Percentiles rank a stretch among this genome's conserved stretches.
Evolutionary conservation across 257 asterid genomes (phyloP).

Genomic region (Primulina huaijiensis): DNA sequence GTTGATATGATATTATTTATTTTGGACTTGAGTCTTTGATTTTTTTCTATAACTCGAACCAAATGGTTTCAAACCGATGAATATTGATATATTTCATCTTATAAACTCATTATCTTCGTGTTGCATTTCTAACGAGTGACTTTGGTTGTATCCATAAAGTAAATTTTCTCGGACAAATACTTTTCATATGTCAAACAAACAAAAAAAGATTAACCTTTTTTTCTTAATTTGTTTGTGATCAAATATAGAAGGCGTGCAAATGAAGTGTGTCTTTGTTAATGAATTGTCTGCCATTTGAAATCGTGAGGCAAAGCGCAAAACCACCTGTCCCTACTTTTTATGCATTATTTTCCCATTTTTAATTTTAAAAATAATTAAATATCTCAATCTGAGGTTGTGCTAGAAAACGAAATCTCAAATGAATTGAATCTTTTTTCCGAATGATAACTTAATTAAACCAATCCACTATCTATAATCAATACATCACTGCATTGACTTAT

Average conservation of each 20-base stretch:
- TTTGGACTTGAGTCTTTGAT: no score
- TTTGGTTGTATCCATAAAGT: no score
- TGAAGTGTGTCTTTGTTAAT: constrained; percentile 8
- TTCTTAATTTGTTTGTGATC: no score
- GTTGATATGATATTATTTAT: no score
- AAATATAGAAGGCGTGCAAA: background rate
- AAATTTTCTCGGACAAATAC: no score
- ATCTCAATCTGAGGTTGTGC: background rate
- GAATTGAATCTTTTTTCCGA: background rate
- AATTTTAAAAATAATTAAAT: background rate
- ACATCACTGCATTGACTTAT: constrained; percentile 28
- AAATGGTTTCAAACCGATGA: no score
- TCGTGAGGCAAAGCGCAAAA: constrained; percentile 25
- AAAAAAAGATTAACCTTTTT: no score
- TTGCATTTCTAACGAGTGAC: no score
- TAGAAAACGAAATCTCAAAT: constrained; percentile 11
- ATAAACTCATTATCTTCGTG: no score
- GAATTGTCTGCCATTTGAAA: constrained; percentile 42
- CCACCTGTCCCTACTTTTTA: constrained; percentile 30
- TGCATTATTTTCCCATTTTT: background rate
- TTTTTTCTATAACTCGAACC: no score
- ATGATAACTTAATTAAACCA: constrained; percentile 11
- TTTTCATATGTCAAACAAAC: no score
- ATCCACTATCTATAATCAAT: background rate
- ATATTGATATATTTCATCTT: no score